Evolutionary conservation across 75 land plant species (phyloP).

Genomic region (Larix kaempferi): DNA sequence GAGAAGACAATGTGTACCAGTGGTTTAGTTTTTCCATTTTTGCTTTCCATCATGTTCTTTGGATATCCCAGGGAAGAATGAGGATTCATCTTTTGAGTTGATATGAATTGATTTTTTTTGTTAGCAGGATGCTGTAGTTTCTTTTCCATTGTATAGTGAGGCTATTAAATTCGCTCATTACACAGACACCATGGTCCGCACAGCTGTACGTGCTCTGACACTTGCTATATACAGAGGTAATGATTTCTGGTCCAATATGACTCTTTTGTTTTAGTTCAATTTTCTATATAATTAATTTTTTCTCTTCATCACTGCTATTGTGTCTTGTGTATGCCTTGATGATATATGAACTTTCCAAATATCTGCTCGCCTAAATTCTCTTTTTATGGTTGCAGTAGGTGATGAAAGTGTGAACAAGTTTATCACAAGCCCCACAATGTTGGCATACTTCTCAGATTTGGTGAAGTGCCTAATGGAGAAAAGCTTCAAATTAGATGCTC

Average conservation of each 20-base stretch:
- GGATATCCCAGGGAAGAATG: not conserved
- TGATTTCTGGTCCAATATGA: not conserved
- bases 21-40: not conserved
- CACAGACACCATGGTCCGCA: constrained; percentile 71
- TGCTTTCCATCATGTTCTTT: not conserved
- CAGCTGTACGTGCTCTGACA: constrained; percentile 66
- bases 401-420: constrained; percentile 61
- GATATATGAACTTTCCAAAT: not conserved
- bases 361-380: constrained; percentile 18
- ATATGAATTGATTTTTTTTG: not conserved
- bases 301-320: not conserved
- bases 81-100: not conserved
- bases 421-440: constrained; percentile 45
- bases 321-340: not conserved
- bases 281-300: not conserved
- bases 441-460: constrained; percentile 62
- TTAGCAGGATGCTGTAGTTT: constrained; percentile 59
- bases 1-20: too few relatives aligned
- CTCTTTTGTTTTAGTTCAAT: constrained; percentile 9
- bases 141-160: constrained; percentile 68
- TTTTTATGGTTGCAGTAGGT: constrained; percentile 52
- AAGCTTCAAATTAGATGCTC: constrained; percentile 36
- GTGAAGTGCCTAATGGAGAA: constrained; percentile 46
- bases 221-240: constrained; percentile 65
- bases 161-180: constrained; percentile 69